A percentile compares a stretch with the other conserved stretches of the same genome.
Evolutionary conservation across 1,284 basidiomycete genomes (phyloP).

Genomic region (Spongispora temasekensis): DNA sequence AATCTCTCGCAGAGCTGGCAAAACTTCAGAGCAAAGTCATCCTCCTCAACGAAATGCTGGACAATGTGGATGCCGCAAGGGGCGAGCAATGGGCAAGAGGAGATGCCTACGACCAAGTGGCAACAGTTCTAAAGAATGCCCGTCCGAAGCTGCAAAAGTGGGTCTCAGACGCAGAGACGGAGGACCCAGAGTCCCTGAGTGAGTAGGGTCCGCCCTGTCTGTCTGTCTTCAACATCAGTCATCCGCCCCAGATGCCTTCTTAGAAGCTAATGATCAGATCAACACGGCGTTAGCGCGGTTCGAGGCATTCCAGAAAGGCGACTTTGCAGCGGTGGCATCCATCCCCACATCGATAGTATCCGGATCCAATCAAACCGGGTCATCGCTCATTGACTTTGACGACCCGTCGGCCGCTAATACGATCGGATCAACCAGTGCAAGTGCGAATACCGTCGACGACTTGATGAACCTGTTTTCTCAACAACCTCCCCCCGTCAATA

Average conservation of each 20-base stretch:
- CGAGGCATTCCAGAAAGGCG: slow-evolving; percentile 89
- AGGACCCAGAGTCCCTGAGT: slow-evolving; percentile 89
- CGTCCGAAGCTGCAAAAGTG: slow-evolving; percentile 97
- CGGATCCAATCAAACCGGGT: slow-evolving; percentile 37
- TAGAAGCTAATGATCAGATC: slow-evolving; percentile 97
- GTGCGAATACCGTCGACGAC: slow-evolving; percentile 47
- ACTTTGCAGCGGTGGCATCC: slow-evolving; percentile 65
- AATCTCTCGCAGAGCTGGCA: slow-evolving; percentile 88
- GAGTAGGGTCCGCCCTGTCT: slow-evolving; percentile 22
- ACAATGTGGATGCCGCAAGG: slow-evolving; percentile 77
- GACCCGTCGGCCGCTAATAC: slow-evolving; percentile 38
- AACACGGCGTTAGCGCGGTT: slow-evolving; percentile 91
- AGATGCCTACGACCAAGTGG: slow-evolving; percentile 97
- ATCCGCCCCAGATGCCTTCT: slow-evolving; percentile 73
- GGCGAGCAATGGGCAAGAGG: slow-evolving; percentile 82
- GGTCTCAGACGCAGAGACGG: slow-evolving; percentile 89
- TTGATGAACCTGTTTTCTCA: slow-evolving; percentile 57
- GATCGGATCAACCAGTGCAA: slow-evolving; percentile 11
- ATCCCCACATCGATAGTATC: slow-evolving; percentile 61
- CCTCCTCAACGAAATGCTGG: slow-evolving; percentile 93
- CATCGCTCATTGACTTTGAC: slow-evolving; percentile 76
- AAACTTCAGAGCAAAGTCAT: slow-evolving; percentile 96
- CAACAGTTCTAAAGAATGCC: slow-evolving; percentile 78
- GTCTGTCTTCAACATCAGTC: neutral
- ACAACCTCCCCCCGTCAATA: slow-evolving; percentile 26